Evolutionary conservation across 2,329 filamentous ascomycete species (phyloP), one percentile per base, ranked within the genome.

Genomic region (Arthrobotrys pseudoclavata): DNA sequence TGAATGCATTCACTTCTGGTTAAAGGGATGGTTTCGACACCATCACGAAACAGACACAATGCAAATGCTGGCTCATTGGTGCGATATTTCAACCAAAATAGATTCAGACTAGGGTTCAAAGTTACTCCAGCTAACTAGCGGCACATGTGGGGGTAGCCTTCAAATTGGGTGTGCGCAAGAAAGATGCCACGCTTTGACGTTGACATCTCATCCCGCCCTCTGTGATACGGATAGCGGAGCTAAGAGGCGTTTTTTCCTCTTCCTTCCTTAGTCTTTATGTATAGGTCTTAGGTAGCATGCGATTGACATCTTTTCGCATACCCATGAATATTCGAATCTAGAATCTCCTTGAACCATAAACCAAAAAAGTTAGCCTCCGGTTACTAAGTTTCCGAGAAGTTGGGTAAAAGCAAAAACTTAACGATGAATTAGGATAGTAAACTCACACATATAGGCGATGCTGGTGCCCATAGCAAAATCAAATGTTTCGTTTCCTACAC

Each of bases 121-220:
- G 26, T 26, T 26, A 6, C 24, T 22, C 26, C 37, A 42, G 29
- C 2, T 62, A 15, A 55, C 55, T 24, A 60, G 42, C 45, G 47
- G 29, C 45, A 63, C 55, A 62, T 45, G 55, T 53, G 67, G 50
- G 37, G 15, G 20, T 52, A 22, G 34, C 4, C 22, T 26, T 13
- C 55, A 22, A 62, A 53, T 60, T 62, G 10, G 31, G 20, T 63
- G 37, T 53, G 55, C 48, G 67, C 67, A 60, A 60, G 55, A 31
- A 63, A 55, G 24, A 60, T 70, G 55, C 67, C 66, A 70, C 67
- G 67, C 67, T 70, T 70, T 70, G 67, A 70, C 67, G 20, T 48
- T 70, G 67, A 62, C 53, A 69, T 37, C 26, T 45, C 34, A 42
- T 70, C 42, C 67, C 67, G 53, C 37, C 48, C 42, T n/a, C n/a